Base-by-base conservation (phyloP, 768 basidiomycete genomes). In the Rickenella mellea region DNA sequence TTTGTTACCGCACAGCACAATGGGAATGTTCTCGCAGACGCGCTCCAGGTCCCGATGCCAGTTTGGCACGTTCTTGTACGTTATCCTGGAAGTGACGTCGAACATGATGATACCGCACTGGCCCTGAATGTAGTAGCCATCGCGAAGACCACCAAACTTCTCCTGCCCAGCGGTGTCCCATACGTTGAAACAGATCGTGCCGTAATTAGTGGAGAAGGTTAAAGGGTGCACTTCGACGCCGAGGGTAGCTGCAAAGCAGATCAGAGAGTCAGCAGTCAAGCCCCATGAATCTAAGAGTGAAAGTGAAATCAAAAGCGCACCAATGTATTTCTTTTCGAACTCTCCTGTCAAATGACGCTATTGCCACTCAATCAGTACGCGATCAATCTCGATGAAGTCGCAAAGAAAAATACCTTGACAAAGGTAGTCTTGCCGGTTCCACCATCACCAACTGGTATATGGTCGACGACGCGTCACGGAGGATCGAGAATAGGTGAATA, bases 51-150 rank as follows among this genome's bases (percentile, higher is more conserved):
- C 96, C 60, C 96, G 87, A 74, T 98, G 94, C 96, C 96, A 99
- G 76, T 98, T 99, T 53, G 96, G 96, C 26, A 99, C 96, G 63
- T 97, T 98, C 76, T 98, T 98, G 75, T 99, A 99, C 43, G 96
- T 99, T 78, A 98, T 99, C 58, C 96, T 83, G 42, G 96, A 96
- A 46, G 96, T 98, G 50, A 98, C 94, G 57, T 91, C 96, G 71
- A 98, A 98, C 96, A 99, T 98, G 80, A 99, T 98, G 74, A 99
- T 98, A 55, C 96, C 96, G 59, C 92, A 98, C 66, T 99, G 96
- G 55, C 92, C 92, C 67, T 93, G 89, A 61, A 91, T 90, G 67
- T 90, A 90, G 66, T 90, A 92, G 35, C 93, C 92, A 66, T 96
- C 92, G 50, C 92, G 87, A 48, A 97, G 85, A 59, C 92, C 93